A percentile compares a stretch with the other conserved stretches of the same genome.
These are phyloP conservation scores for Ascochyta lentis DNA, from an alignment of 2,329 filamentous ascomycete species.

Conservation along the genomic window DNA sequence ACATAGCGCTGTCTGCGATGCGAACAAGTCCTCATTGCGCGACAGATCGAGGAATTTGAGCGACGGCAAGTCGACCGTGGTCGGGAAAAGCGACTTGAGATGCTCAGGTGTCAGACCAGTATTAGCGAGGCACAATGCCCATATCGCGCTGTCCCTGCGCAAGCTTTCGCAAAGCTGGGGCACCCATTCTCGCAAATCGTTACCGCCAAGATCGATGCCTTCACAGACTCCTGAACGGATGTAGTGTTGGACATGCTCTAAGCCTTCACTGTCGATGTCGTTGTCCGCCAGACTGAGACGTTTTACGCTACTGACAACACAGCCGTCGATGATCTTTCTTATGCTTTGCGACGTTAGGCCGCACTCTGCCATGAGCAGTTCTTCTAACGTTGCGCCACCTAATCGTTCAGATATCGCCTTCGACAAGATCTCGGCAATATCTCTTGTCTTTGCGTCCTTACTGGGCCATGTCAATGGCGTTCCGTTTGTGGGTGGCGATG, in stretches of 20 bases:
- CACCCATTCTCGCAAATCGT: conserved; percentile 66
- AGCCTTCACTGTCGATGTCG: conserved; percentile 72
- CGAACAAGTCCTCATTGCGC: conserved; percentile 84
- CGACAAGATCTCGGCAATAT: conserved; percentile 71
- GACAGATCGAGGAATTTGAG: conserved; percentile 92
- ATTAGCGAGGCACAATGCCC: conserved; percentile 84
- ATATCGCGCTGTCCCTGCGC: conserved; percentile 63
- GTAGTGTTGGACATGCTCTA: conserved; percentile 79
- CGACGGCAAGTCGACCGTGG: conserved; percentile 70
- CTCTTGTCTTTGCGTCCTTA: conserved; percentile 45
- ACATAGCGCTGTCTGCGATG: conserved; percentile 74
- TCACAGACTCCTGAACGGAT: conserved; percentile 79
- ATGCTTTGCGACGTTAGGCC: conserved; percentile 74
- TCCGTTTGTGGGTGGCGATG: conserved; percentile 22
- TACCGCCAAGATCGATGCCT: conserved; percentile 87
- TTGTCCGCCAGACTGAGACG: conserved; percentile 86
- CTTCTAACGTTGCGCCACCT: conserved; percentile 76
- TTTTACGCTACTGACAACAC: conserved; percentile 77
- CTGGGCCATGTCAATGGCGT: conserved; percentile 4
- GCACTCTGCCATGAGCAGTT: conserved; percentile 84
- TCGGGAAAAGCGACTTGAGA: conserved; percentile 77
- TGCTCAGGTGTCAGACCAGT: conserved; percentile 79
- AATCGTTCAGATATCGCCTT: conserved; percentile 79
- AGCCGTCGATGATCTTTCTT: conserved; percentile 77
- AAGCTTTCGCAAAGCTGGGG: conserved; percentile 59